Base-by-base conservation (phyloP, 2,329 filamentous ascomycete genomes). In the Cercospora beticola region DNA sequence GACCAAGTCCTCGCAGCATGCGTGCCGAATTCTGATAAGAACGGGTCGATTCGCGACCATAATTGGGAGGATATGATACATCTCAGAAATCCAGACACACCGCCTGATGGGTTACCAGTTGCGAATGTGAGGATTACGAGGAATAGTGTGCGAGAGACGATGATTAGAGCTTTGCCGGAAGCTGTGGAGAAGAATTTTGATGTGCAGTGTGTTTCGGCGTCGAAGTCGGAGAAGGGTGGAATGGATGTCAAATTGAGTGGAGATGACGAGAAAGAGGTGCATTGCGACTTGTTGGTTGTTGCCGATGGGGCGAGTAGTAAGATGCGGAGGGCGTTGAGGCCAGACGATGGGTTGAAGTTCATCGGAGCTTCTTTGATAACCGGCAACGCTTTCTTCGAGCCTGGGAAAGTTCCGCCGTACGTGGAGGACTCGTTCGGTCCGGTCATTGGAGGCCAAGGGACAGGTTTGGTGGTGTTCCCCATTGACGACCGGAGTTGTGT, bases 401-500 rank as follows among this genome's bases (percentile, higher is more conserved):
- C 64, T 18, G 56, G 33, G 2, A 56, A 62, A n/a, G 58, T 67
- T n/a, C 69, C 69, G 10, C 26, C n/a, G 46, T 57, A 33, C 2
- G 46, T 69, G n/a, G 36, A 49, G 16, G 36, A 69, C 26, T 66
- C 72, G 31, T 76, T 70, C 58, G 74, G 74, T 31, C 66, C 66
- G 4, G 62, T 69, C 8, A 62, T 74, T n/a, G 69, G 68, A 12
- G 73, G 74, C 6, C n/a, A 59, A 1, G 84, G 83, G 0, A 74
- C 79, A 0, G 79, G 79, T 1, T 81, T 83, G 62, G 85, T 85
- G 73, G 77, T 82, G 49, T 82, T 82, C 0, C 82, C 83, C 0
- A 76, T 83, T 6, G 82, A 85, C 68, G 68, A 79, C 28, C 71
- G 77, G 1, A 78, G 77, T 6, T 73, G 82, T 2, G 72, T 84